phyloP scores from a whole-genome alignment of 2,329 filamentous ascomycete species.

The Ophiocordyceps unilateralis region DNA sequence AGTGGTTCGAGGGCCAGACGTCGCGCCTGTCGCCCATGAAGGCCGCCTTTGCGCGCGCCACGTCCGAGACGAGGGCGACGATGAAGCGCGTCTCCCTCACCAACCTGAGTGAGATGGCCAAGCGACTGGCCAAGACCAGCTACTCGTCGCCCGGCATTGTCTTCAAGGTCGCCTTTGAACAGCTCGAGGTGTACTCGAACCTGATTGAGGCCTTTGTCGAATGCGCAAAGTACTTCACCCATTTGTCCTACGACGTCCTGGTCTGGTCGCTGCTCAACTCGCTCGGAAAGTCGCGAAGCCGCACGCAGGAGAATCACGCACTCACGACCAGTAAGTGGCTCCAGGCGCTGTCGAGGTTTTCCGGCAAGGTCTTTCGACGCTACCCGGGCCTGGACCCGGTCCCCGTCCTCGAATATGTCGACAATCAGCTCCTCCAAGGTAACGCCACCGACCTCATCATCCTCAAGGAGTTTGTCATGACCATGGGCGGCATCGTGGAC shows the following conservation, averaged over 20 bases:
- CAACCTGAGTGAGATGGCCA: conserved; percentile 73
- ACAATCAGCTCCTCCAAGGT: conserved; percentile 61
- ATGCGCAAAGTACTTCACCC: conserved; percentile 85
- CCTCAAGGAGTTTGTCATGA: conserved; percentile 72
- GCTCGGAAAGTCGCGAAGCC: conserved; percentile 43
- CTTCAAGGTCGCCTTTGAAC: conserved; percentile 72
- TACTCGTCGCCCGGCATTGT: conserved; percentile 82
- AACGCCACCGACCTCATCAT: conserved; percentile 87
- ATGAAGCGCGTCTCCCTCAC: conserved; percentile 82
- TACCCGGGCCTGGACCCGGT: conserved; percentile 71
- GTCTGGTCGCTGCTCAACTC: conserved; percentile 81
- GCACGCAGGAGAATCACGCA: conserved; percentile 44
- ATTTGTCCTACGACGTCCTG: conserved; percentile 80
- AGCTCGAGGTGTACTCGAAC: conserved; percentile 89
- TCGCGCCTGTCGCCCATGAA: conserved; percentile 65
- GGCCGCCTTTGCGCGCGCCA: conserved; percentile 59
- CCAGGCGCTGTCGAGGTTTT: conserved; percentile 75
- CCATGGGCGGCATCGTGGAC: conserved; percentile 86
- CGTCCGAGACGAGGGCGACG: conserved; percentile 63
- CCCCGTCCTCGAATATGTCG: conserved; percentile 79
- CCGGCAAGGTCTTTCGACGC: conserved; percentile 74
- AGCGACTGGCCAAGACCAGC: conserved; percentile 80
- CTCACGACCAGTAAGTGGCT: conserved; percentile 81
- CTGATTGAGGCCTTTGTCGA: conserved; percentile 90
- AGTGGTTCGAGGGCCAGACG: conserved; percentile 73